Base-by-base conservation (phyloP, 495 filamentous ascomycete genomes). In the Lasiosphaeris hirsuta region DNA sequence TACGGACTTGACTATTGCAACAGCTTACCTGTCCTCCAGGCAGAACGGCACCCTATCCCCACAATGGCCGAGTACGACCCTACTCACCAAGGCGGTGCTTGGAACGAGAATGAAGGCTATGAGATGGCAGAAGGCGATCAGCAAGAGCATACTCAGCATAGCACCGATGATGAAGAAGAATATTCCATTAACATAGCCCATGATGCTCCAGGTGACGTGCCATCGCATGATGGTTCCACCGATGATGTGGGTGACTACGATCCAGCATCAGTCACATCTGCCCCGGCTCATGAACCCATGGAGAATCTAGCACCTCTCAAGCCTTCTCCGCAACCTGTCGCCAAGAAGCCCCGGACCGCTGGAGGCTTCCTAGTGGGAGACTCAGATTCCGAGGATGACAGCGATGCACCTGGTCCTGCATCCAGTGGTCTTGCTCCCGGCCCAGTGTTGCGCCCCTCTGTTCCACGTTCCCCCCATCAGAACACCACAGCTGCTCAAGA, bases 341-440 rank as follows among this genome's bases (percentile, higher is more conserved):
- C 69, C 0, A 74, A 77, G 64, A 87, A 86, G 75, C 80, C 86
- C 54, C 85, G 84, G 70, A 90, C 83, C 39, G 85, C 85, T 60
- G 89, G 87, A 63, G 90, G 90, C 59, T 92, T 93, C 79, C 78
- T 90, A 68, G 84, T 86, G 62, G 88, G 89, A 74, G 87, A 90
- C 66, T 85, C 84, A 44, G 85, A 85, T 64, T 70, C 71, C n/a
- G 74, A 77, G 54, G 69, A 74, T 35, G 70, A 76, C 47, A 64
- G 67, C 18, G 78, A 79, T 48, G 64, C 38, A 45, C 30, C 58
- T 35, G 61, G 33, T 41, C 47, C 59, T 59, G 35, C 64, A 39
- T 56, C 68, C 1, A 61, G 53, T 61, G 59, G 51, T 37, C 54
- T 11, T 41, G 54, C 46, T 46, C 33, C 59, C 8, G 58, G 36